Evolutionary conservation across 2,329 filamentous ascomycete species (phyloP), one percentile per base, ranked within the genome.

Genomic region (Rugonectria rugulosa): DNA sequence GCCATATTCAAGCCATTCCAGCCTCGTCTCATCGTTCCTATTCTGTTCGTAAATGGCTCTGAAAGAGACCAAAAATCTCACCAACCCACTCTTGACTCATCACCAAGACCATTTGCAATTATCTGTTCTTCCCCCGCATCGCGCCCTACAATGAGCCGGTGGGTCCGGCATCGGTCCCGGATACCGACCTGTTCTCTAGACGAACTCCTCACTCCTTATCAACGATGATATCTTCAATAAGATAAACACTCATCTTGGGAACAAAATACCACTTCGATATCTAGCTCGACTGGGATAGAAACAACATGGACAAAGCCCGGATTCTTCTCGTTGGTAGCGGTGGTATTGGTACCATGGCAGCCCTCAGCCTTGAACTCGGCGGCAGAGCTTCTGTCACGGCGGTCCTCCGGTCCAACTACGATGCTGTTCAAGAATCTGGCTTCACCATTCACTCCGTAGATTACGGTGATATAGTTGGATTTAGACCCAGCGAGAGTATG

Each of bases 371-470:
- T 14, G 64, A 67, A 46, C 43, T 15, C 7, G 64, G 61, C 24
- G 59, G 57, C 19, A 53, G 20, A 37, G 65, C 64, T 44, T 45
- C 61, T 27, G 64, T 67, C 15, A 67, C 63, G 14, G 63, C 59
- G 27, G 63, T 67, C 19, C 40, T 67, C 48, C 63, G 65, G 23
- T 67, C 65, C 31, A 67, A 63, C 57, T 67, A 64, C 34, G 19
- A 51, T 8, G 54, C 31, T 19, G 64, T 67, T 48, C 57, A 64
- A 29, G 52, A 62, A 20, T 47, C 37, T 6, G 64, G 65, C 34
- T 67, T 67, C 43, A 60, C 54, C 9, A 66, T 67, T 41, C 53
- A 60, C 12, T 67, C 64, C 5, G 50, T 67, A 10, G 65, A 67
- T n/a, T 60, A 67, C 21, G 64, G 64, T 2, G 23, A 60, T 38